Evolutionary conservation across 2,329 filamentous ascomycete species (phyloP), one percentile per base, ranked within the genome.

Genomic region (Pyrenophora graminea): DNA sequence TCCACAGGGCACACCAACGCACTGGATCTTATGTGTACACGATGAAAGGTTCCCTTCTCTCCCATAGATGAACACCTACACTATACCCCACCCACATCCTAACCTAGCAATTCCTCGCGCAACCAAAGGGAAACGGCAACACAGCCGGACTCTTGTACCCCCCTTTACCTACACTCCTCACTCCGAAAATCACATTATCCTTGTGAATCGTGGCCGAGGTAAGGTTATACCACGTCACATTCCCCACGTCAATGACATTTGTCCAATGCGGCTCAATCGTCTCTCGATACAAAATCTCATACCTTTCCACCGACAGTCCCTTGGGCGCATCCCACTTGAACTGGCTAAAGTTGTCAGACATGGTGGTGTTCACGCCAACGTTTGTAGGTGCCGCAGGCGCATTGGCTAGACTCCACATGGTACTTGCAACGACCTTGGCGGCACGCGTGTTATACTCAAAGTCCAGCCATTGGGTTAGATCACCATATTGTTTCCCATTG

Each of bases 101-200:
- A 25, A 2, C 6, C 23, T 42, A 60, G 10, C 58, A 61, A 12
- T 61, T 58, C 38, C 58, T 49, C 25, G 56, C 40, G 17, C 61
- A 60, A 2, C 53, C 59, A 39, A 63, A 63, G 1, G 75, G 69
- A 53, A 74, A 66, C 10, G 74, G 74, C 48, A 74, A 71, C 15
- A 74, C 73, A 34, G 77, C 77, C 5, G 77, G 77, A 59, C 77
- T 78, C 63, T 73, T 78, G 48, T 74, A 76, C 6, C 78, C 78
- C 55, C 78, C 75, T 49, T 61, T 69, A 0, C 76, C 77, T 5
- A 80, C 77, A 39, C 78, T 74, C 51, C 80, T 67, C 0, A 83
- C 71, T 0, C 81, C 80, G 68, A 83, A 82, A 13, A 80, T 72
- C 19, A 81, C 77, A 62, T 82, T 80, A 53, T 84, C 81, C 67